Conservation (phyloP, 192 early-diverging fungal genomes). For the Rhizophagus clarus region DNA sequence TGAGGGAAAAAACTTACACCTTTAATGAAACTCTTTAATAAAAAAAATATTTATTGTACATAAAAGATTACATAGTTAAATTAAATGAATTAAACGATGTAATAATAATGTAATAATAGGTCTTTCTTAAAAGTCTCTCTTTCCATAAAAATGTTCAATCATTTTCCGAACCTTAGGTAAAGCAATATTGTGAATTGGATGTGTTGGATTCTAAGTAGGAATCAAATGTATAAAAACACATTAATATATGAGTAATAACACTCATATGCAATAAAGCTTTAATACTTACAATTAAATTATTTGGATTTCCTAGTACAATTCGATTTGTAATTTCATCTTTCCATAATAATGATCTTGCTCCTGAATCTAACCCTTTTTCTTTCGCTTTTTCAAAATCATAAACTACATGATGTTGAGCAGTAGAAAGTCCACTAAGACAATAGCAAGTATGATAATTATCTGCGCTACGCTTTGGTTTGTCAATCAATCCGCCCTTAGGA, state of each 20-base stretch:
- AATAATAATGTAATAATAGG: no score
- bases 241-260: not conserved
- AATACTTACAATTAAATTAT: slow-evolving; percentile 53
- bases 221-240: not conserved
- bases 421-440: slow-evolving; percentile 81
- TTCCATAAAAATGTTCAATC: slow-evolving; percentile 51
- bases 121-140: not conserved
- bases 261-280: not conserved
- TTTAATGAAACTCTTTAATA: not conserved
- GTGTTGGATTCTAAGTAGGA: slow-evolving; percentile 54
- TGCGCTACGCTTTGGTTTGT: slow-evolving; percentile 84
- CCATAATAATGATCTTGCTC: slow-evolving; percentile 49
- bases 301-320: slow-evolving; percentile 48
- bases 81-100: no score
- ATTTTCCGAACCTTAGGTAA: slow-evolving; percentile 49
- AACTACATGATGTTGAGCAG: slow-evolving; percentile 73
- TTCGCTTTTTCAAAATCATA: slow-evolving; percentile 39
- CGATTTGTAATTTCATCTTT: slow-evolving; percentile 31
- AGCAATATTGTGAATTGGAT: slow-evolving; percentile 74
- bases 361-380: slow-evolving; percentile 31
- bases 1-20: not conserved
- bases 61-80: not conserved
- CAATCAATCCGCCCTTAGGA: slow-evolving; percentile 77
- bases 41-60: not conserved
- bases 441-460: slow-evolving; percentile 98